Percentiles rank a stretch among this genome's conserved stretches.
These are phyloP conservation scores for Lojkania enalia DNA, from an alignment of 2,329 filamentous ascomycete genomes.

Conservation along the genomic window DNA sequence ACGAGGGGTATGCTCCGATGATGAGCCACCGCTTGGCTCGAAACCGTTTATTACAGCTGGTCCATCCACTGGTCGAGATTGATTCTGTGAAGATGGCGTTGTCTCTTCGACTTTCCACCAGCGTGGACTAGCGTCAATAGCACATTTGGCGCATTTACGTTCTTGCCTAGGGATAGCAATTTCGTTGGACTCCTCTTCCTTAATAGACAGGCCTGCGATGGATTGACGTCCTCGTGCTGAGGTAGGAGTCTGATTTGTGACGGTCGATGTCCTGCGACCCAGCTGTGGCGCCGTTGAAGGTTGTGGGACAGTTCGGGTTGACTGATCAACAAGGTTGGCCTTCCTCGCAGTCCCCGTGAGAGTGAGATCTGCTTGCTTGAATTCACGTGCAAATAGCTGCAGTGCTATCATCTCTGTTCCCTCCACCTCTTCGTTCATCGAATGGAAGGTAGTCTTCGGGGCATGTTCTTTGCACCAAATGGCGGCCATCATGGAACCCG, in stretches of 20 bases:
- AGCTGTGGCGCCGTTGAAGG: slow-evolving; percentile 23
- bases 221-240: slow-evolving; percentile 40
- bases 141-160: slow-evolving; percentile 50
- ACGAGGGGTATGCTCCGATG: slow-evolving; percentile 18
- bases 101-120: slow-evolving; percentile 48
- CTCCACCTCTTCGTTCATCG: slow-evolving; percentile 74
- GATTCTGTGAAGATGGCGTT: slow-evolving; percentile 10
- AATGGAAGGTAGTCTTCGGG: slow-evolving; percentile 70
- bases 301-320: slow-evolving; percentile 55
- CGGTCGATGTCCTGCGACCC: slow-evolving; percentile 48
- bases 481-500: slow-evolving; percentile 78
- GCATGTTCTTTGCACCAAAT: slow-evolving; percentile 93
- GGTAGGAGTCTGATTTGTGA: slow-evolving; percentile 37
- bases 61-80: slow-evolving; percentile 24
- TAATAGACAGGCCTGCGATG: slow-evolving; percentile 39
- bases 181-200: slow-evolving; percentile 43
- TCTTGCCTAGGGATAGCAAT: slow-evolving; percentile 32
- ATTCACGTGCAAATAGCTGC: slow-evolving; percentile 83
- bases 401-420: slow-evolving; percentile 76
- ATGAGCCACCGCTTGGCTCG: slow-evolving; percentile 17
- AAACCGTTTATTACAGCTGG: slow-evolving; percentile 25
- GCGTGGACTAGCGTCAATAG: slow-evolving; percentile 70
- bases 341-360: slow-evolving; percentile 92
- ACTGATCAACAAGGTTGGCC: slow-evolving; percentile 74
- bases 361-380: slow-evolving; percentile 91